These are phyloP conservation scores for Lindgomyces ingoldianus DNA, from an alignment of 495 filamentous ascomycete genomes.

Conservation along the genomic window DNA sequence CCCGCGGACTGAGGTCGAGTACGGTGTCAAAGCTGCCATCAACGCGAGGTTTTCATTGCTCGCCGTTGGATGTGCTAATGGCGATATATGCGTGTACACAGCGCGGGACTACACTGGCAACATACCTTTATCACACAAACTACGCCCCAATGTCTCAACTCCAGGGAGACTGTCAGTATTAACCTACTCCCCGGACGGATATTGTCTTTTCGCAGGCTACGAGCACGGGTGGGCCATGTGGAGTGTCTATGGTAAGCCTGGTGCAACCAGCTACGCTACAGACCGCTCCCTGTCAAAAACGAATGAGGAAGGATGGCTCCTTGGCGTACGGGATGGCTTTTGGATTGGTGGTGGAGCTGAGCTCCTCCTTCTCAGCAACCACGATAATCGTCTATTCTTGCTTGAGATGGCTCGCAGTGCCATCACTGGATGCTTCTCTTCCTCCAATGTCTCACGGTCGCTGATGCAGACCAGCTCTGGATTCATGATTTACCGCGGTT, in stretches of 20 bases:
- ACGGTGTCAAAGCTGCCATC: slow-evolving; percentile 74
- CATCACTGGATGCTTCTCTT: slow-evolving; percentile 83
- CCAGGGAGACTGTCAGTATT: slow-evolving; percentile 74
- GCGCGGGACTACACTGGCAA: slow-evolving; percentile 92
- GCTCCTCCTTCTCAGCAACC: slow-evolving; percentile 67
- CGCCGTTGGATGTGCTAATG: slow-evolving; percentile 80
- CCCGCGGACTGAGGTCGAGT: slow-evolving; percentile 59
- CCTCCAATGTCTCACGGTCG: slow-evolving; percentile 83
- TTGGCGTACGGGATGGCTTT: slow-evolving; percentile 68
- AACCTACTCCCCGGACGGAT: slow-evolving; percentile 91
- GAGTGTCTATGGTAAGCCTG: slow-evolving; percentile 94
- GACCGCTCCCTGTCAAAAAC: slow-evolving; percentile 62
- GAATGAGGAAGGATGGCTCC: slow-evolving; percentile 79
- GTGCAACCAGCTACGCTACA: slow-evolving; percentile 74
- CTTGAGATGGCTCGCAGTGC: slow-evolving; percentile 91
- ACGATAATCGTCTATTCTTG: slow-evolving; percentile 79
- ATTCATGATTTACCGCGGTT: slow-evolving; percentile 88
- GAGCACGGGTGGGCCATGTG: slow-evolving; percentile 92
- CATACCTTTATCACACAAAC: slow-evolving; percentile 83
- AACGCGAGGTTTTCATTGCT: slow-evolving; percentile 94
- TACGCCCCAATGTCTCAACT: slow-evolving; percentile 64
- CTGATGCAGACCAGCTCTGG: slow-evolving; percentile 84
- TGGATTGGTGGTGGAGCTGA: slow-evolving; percentile 91
- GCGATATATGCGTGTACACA: slow-evolving; percentile 80
- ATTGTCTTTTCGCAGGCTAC: slow-evolving; percentile 92